Conservation (phyloP, 306 rosid species). For the Alnus glutinosa region DNA sequence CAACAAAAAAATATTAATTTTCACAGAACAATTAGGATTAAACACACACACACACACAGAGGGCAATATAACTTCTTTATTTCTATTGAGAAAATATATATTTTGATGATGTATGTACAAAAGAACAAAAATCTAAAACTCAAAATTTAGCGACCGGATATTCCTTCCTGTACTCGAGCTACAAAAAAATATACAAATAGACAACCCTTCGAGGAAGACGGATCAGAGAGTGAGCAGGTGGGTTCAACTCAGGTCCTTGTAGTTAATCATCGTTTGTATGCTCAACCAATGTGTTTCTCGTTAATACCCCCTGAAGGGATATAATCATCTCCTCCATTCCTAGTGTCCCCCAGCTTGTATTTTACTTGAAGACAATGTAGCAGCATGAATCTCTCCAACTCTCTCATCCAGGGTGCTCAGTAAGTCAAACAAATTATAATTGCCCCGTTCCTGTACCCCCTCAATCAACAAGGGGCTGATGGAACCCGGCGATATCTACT, state of each 20-base stretch:
- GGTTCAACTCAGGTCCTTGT: background rate
- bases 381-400: conserved; percentile 13
- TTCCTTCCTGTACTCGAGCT: conserved; percentile 32
- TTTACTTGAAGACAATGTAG: background rate
- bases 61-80: background rate
- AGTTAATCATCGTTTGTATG: conserved; percentile 10
- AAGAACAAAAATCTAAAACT: background rate
- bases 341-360: conserved; percentile 6
- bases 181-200: conserved; percentile 43
- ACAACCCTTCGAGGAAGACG: conserved; percentile 1
- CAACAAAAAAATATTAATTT: background rate
- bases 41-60: no score
- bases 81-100: background rate
- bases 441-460: conserved; percentile 1
- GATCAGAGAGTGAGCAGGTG: background rate
- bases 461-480: conserved; percentile 18
- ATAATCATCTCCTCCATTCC: conserved; percentile 24
- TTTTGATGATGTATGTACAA: conserved; percentile 26
- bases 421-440: conserved; percentile 8
- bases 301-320: background rate
- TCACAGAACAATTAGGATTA: background rate
- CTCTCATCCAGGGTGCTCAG: conserved; percentile 25
- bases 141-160: conserved; percentile 26
- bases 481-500: conserved; percentile 5
- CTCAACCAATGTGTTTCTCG: conserved; percentile 14